Evolutionary conservation across 306 rosid species (phyloP).

Genomic region (Vigna unguiculata): DNA sequence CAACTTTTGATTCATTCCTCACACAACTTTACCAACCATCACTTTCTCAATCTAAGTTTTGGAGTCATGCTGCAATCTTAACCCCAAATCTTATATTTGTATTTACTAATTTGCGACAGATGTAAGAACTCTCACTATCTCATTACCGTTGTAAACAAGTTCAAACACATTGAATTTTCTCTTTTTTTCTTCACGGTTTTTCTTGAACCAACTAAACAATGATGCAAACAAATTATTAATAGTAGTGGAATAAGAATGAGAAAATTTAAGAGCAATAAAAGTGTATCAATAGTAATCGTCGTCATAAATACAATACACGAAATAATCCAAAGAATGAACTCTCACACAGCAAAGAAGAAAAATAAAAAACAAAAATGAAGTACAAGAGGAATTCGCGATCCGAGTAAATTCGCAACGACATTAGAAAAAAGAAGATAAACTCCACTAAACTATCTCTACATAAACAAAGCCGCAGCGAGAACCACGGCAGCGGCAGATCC

Average conservation of each 20-base stretch:
- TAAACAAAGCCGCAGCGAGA: slow-evolving; percentile 38
- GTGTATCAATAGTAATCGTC: slow-evolving; percentile 17
- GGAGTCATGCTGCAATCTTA: neutral
- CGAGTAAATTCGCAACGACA: neutral
- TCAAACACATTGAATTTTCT: no score
- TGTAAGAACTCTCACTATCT: no score
- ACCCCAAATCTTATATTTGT: neutral
- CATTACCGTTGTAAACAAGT: no score
- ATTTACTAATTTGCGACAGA: no score
- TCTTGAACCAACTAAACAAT: no score
- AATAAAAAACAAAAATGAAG: slow-evolving; percentile 25
- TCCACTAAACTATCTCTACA: slow-evolving; percentile 30
- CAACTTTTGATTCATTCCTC: neutral
- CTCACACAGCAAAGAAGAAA: neutral
- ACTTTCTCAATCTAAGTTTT: neutral
- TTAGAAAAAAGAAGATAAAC: neutral
- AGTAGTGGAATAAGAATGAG: neutral
- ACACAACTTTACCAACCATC: neutral
- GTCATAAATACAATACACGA: slow-evolving; percentile 31
- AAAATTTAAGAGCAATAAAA: neutral
- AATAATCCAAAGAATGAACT: slow-evolving; percentile 43
- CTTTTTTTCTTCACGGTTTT: no score
- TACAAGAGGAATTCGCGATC: slow-evolving; percentile 15
- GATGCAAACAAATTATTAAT: neutral
- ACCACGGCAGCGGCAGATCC: slow-evolving; percentile 44